phyloP scores from a whole-genome alignment of 1,284 basidiomycete species.

The Ustilago curta region DNA sequence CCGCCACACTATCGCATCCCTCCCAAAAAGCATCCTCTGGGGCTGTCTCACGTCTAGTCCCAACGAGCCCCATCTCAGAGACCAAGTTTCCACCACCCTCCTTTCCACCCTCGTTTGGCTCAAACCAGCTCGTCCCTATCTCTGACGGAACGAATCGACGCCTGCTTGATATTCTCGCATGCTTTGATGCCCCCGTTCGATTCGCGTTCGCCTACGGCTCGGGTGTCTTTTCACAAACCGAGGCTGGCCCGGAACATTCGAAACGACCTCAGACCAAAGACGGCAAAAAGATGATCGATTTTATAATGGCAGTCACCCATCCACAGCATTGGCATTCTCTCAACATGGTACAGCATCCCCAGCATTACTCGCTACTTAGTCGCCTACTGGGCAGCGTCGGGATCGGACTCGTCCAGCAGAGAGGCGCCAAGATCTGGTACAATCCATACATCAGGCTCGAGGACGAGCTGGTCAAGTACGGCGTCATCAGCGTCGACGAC shows the following conservation, averaged over 20 bases:
- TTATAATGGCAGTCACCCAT: slow-evolving; percentile 93
- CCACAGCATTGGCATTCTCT: slow-evolving; percentile 91
- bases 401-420: slow-evolving; percentile 80
- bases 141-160: slow-evolving; percentile 29
- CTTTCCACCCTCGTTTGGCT: slow-evolving; percentile 58
- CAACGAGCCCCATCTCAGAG: slow-evolving; percentile 20
- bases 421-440: slow-evolving; percentile 88
- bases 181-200: slow-evolving; percentile 82
- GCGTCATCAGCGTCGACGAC: slow-evolving; percentile 90
- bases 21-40: slow-evolving; percentile 13
- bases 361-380: slow-evolving; percentile 88
- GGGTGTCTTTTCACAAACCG: slow-evolving; percentile 88
- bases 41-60: slow-evolving; percentile 15
- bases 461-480: slow-evolving; percentile 90
- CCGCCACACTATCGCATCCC: slow-evolving; percentile 1
- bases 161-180: slow-evolving; percentile 43
- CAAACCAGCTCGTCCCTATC: slow-evolving; percentile 59
- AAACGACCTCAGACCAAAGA: slow-evolving; percentile 68
- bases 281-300: slow-evolving; percentile 81
- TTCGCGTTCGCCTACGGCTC: slow-evolving; percentile 96
- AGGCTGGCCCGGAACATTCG: slow-evolving; percentile 71
- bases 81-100: slow-evolving; percentile 33
- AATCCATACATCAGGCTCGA: slow-evolving; percentile 63
- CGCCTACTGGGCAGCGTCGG: slow-evolving; percentile 82
- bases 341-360: slow-evolving; percentile 89